Evolutionary conservation across 345 rosid species (phyloP).

Genomic region (Rubroshorea leprosula): DNA sequence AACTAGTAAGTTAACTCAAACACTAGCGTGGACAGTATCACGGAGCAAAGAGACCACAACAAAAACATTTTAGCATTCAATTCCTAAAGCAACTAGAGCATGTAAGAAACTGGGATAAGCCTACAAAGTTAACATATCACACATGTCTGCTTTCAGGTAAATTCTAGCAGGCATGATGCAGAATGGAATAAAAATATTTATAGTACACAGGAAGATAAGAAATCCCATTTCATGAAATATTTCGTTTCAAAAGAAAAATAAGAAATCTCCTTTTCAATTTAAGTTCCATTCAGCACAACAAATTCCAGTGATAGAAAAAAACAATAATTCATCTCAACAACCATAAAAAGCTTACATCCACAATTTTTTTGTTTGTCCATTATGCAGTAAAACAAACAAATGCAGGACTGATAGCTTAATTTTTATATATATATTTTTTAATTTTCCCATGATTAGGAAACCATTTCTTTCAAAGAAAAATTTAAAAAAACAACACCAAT

Average conservation of each 20-base stretch:
- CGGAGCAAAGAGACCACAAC: background rate
- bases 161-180: no score
- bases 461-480: background rate
- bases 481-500: background rate
- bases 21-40: background rate
- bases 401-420: background rate
- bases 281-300: background rate
- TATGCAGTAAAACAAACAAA: background rate
- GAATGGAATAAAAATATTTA: no score
- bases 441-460: background rate
- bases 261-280: background rate
- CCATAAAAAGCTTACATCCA: background rate
- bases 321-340: background rate
- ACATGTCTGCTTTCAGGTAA: no score
- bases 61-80: no score
- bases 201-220: no score
- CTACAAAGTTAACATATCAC: no score
- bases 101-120: no score
- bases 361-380: background rate
- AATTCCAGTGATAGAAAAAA: background rate
- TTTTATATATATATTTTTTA: no score
- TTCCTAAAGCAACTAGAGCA: no score
- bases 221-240: background rate
- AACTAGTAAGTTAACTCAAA: background rate
- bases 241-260: background rate